A percentile compares a stretch with the other conserved stretches of the same genome.
phyloP scores from a whole-genome alignment of 805 yeast genomes.

The Ogataea pilisensis region DNA sequence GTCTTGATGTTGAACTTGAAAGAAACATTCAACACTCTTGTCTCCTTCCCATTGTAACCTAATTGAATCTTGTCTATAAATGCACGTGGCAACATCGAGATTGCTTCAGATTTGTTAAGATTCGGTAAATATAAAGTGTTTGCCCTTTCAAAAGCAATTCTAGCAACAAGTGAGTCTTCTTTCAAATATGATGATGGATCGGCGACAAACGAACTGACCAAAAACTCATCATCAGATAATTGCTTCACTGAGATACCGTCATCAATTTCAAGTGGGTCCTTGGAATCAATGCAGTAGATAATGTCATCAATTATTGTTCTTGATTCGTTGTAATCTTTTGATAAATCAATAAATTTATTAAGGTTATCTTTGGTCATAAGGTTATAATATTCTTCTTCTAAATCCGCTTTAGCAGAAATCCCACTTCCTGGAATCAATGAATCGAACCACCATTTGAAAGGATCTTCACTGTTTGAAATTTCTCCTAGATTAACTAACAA shows the following conservation, averaged over 20 bases:
- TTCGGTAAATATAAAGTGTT: slow-evolving; percentile 69
- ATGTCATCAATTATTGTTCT: slow-evolving; percentile 40
- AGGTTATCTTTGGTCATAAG: slow-evolving; percentile 21
- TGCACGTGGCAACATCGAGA: slow-evolving; percentile 64
- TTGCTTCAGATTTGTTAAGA: slow-evolving; percentile 36
- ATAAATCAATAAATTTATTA: slow-evolving; percentile 12
- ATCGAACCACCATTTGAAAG: slow-evolving; percentile 46
- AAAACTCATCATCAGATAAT: slow-evolving; percentile 27
- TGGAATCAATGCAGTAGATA: slow-evolving; percentile 81
- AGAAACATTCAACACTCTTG: slow-evolving; percentile 44
- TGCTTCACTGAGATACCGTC: slow-evolving; percentile 73
- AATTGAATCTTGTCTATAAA: slow-evolving; percentile 41
- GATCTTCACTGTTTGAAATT: slow-evolving; percentile 37
- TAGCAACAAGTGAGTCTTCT: slow-evolving; percentile 36
- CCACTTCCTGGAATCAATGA: slow-evolving; percentile 42
- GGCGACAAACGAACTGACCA: slow-evolving; percentile 73
- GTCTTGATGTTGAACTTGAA: slow-evolving; percentile 28
- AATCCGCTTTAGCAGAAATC: slow-evolving; percentile 39
- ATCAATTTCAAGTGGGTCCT: slow-evolving; percentile 82
- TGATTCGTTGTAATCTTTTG: slow-evolving; percentile 12
- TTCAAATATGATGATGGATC: slow-evolving; percentile 72
- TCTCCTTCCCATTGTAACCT: slow-evolving; percentile 42
- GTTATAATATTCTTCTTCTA: slow-evolving; percentile 40
- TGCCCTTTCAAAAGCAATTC: slow-evolving; percentile 56
- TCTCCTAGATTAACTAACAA: slow-evolving; percentile 35